Evolutionary conservation across 495 filamentous ascomycete species (phyloP), one percentile per base, ranked within the genome.

Genomic region (Daldinia concentrica): DNA sequence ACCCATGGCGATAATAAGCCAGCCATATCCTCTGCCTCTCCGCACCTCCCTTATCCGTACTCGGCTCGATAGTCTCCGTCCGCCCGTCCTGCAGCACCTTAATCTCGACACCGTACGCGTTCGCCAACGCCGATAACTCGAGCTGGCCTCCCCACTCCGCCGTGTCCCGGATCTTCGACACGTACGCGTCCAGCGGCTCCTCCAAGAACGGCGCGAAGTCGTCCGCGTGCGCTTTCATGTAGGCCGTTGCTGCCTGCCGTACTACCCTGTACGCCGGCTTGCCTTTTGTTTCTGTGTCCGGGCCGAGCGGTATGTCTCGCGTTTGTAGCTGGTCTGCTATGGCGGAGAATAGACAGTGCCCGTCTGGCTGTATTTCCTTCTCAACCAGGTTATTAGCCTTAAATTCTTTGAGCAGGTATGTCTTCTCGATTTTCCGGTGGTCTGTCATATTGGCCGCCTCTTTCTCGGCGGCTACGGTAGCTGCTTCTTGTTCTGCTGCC

Each of bases 71-170:
- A 61, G 86, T 91, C 79, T 97, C 92, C 24, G 93, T 87, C 58
- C 83, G 75, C 6, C 94, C 93, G 76, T 93, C 91, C 78, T 97
- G 94, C 54, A 99, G 82, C 9, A 99, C 90, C 81, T 90, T 88
- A 66, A 97, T 96, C 61, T 91, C 87, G 11, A 97, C 89, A 0
- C 87, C 88, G 66, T 96, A 98, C 51, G 88, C 90, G 72, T 88
- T 90, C 32, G 95, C 91, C 78, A 99, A 84, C 26, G 95, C 95
- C 73, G 90, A 77, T 34, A 98, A 82, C 83, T 99, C 95, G 61
- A 97, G 75, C 81, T 98, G 93, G 0, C 95, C 95, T 36, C 95
- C 95, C 95, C 95, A 99, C 81, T 98, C 96, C 0, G 93, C 95
- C 30, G 95, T 98, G 58, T 95, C 89, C 64, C 89, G 82, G 29